Evolutionary conservation across 1,284 basidiomycete species (phyloP), one percentile per base, ranked within the genome.

Genomic region (Leccinum solheimii): DNA sequence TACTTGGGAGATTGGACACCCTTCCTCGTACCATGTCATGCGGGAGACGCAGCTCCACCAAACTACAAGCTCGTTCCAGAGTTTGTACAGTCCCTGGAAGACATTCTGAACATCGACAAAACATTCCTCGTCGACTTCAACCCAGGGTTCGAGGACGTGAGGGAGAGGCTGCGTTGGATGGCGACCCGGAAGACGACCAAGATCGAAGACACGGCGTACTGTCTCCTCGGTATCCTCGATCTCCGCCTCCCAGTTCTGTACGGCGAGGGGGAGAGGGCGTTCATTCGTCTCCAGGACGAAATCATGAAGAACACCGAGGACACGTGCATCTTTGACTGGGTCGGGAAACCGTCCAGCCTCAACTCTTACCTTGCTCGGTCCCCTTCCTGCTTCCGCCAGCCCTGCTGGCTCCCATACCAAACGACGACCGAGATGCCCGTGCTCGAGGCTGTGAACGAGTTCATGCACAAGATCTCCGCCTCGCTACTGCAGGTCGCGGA

Each of bases 251-350:
- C 69, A 0, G 59, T 70, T 23, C 49, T 72, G 3, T 71, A 70
- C 38, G 71, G 69, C 1, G 69, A 70, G n/a, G 63, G 68, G 21
- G 62, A 68, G 2, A 52, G 62, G 10, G 48, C 69, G 21, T 70
- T 73, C 36, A 59, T 63, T n/a, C 69, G 71, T n/a, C 69, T 72
- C 27, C 69, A 70, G 59, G 69, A 72, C 16, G 67, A 72, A 52
- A 68, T 72, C 49, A 72, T 72, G 71, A 70, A 71, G 55, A 63
- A 62, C 59, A 64, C 66, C 0, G 71, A 72, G 9, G 66, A 73
- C 57, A 68, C 66, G 13, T 53, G 56, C 7, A 71, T 70, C 55
- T 72, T 70, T 55, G 71, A 72, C 56, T 70, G 69, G 69, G 68
- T 72, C 8, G 69, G 69, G 6, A 54, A 61, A 11, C 69, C 69